Evolutionary conservation across 1,139 yeast species (phyloP).

Genomic region (Waltiozyma solani): DNA sequence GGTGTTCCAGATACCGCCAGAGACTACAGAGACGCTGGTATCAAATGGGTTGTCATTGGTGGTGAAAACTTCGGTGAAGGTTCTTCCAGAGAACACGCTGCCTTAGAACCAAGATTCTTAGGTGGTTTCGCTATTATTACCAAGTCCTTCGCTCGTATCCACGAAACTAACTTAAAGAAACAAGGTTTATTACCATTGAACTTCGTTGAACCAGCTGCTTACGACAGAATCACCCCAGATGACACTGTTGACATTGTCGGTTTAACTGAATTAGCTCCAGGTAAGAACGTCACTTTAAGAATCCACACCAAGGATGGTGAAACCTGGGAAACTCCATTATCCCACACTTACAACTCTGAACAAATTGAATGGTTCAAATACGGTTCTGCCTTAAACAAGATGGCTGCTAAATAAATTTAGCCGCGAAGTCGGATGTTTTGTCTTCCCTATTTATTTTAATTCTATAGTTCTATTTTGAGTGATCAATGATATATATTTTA

Average conservation of each 20-base stretch:
- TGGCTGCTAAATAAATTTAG: slow-evolving; percentile 40
- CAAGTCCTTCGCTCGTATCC: slow-evolving; percentile 97
- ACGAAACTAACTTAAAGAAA: slow-evolving; percentile 89
- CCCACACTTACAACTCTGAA: slow-evolving; percentile 92
- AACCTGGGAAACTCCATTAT: slow-evolving; percentile 79
- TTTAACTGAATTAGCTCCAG: slow-evolving; percentile 82
- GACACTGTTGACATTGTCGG: slow-evolving; percentile 89
- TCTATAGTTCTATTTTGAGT: too few species aligned
- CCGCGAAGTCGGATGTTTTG: too few species aligned
- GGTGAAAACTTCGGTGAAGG: slow-evolving; percentile 99
- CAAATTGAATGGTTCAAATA: slow-evolving; percentile 99
- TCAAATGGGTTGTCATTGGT: slow-evolving; percentile 96
- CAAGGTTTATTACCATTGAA: slow-evolving; percentile 97
- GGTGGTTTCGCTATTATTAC: slow-evolving; percentile 97
- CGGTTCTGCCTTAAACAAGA: slow-evolving; percentile 98
- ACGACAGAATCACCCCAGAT: slow-evolving; percentile 84
- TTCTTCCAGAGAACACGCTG: slow-evolving; percentile 99
- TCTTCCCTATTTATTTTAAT: too few species aligned
- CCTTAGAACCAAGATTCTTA: slow-evolving; percentile 97
- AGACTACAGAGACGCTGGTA: slow-evolving; percentile 88
- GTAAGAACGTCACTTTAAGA: slow-evolving; percentile 77
- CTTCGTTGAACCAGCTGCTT: slow-evolving; percentile 80
- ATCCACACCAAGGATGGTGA: slow-evolving; percentile 83
- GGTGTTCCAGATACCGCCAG: slow-evolving; percentile 97
- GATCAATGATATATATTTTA: too few species aligned